Percentiles rank a stretch among this genome's conserved stretches.
Conservation (phyloP, 345 rosid species). For the Bretschneidera sinensis region DNA sequence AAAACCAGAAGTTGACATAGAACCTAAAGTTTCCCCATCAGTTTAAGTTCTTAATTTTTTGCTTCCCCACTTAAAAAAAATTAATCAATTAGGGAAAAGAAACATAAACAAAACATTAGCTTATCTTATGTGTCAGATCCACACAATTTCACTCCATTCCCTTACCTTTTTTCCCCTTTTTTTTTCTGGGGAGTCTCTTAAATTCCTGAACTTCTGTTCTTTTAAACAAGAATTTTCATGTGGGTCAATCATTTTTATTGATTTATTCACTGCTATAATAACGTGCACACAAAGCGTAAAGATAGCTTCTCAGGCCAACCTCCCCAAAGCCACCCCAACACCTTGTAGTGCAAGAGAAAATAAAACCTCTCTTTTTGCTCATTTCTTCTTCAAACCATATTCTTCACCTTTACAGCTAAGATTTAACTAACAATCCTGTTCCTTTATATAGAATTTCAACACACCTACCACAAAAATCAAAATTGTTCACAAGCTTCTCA, state of each 20-base stretch:
- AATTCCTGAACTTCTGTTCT: constrained; percentile 4
- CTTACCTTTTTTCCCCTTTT: background rate
- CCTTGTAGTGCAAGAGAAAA: constrained; percentile 27
- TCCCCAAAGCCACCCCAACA: constrained; percentile 2
- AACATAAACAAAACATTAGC: too few species aligned
- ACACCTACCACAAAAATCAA: constrained; percentile 1
- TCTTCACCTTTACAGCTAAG: background rate
- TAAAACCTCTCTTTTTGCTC: background rate
- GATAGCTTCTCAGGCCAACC: constrained; percentile 5
- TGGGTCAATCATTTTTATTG: background rate
- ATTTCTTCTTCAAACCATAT: background rate
- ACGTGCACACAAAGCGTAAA: constrained; percentile 23
- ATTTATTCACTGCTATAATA: background rate
- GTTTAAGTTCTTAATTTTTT: too few species aligned
- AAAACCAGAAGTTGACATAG: too few species aligned
- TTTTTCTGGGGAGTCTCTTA: background rate
- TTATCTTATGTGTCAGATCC: too few species aligned
- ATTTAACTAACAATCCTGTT: constrained; percentile 2
- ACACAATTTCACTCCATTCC: too few species aligned
- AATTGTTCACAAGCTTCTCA: background rate
- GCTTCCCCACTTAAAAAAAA: too few species aligned
- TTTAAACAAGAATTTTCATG: background rate
- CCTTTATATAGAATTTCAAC: background rate
- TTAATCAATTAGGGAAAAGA: too few species aligned
- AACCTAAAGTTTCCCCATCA: too few species aligned